Evolutionary conservation across 106 monocot genomes (phyloP).

Genomic region (Platanthera zijinensis): DNA sequence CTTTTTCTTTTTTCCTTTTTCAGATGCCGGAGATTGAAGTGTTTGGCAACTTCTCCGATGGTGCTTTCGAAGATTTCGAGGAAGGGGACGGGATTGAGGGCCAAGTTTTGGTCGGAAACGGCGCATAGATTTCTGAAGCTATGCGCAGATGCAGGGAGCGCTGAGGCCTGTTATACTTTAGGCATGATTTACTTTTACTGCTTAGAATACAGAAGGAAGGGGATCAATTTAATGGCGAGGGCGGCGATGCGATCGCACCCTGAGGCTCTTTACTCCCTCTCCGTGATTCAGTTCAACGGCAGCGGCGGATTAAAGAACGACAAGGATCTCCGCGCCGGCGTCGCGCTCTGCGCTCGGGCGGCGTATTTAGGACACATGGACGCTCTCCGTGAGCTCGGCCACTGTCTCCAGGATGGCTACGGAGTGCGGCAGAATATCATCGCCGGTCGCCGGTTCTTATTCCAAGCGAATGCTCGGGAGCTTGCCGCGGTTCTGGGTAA

Average conservation of each 20-base stretch:
- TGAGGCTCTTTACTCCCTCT: slow-evolving; percentile 31
- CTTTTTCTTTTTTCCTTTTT: not conserved
- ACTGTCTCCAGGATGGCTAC: slow-evolving; percentile 47
- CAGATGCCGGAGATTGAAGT: slow-evolving; percentile 38
- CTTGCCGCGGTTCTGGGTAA: not conserved
- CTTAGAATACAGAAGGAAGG: slow-evolving; percentile 20
- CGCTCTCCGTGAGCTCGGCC: slow-evolving; percentile 38
- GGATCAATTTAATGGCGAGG: slow-evolving; percentile 28
- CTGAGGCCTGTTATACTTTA: slow-evolving; percentile 35
- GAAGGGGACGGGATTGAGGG: slow-evolving; percentile 17
- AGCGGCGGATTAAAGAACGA: slow-evolving; percentile 21
- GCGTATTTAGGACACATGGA: slow-evolving; percentile 34
- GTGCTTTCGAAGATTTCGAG: slow-evolving; percentile 27
- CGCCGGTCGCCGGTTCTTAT: not conserved
- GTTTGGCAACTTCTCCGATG: slow-evolving; percentile 18
- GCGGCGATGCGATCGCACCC: slow-evolving; percentile 40
- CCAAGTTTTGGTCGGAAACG: slow-evolving; percentile 31
- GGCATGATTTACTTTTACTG: slow-evolving; percentile 41
- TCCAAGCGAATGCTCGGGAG: slow-evolving; percentile 3
- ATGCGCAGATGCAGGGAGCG: slow-evolving; percentile 41
- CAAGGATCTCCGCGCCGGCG: slow-evolving; percentile 26
- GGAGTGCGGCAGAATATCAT: slow-evolving; percentile 13
- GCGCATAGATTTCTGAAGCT: slow-evolving; percentile 34
- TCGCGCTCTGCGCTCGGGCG: slow-evolving; percentile 29
- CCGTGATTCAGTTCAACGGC: slow-evolving; percentile 45